Evolutionary conservation across 108 stramenopile genomes (phyloP), one percentile per base, ranked within the genome.

Genomic region (Nitzschia sp.): DNA sequence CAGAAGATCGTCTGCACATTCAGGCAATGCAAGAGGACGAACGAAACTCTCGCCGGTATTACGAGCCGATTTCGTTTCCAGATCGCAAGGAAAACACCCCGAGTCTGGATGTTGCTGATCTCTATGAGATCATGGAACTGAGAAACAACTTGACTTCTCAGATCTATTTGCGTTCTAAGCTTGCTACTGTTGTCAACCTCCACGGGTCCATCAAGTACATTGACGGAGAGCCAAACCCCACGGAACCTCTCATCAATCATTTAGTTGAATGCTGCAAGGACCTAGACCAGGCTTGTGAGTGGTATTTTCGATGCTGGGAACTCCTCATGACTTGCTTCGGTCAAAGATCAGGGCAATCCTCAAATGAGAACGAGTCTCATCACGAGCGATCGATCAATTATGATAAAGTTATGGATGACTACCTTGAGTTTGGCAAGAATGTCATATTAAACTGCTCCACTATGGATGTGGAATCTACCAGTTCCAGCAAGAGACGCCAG

Each of bases 131-230:
- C 26, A 71, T 64, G n/a, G 32, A 27, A 0, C 30, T 80, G 42
- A 53, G 42, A 3, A 65, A 49, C 36, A 46, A 75, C 25, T 36
- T 89, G 28, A 60, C 59, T 26, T 36, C 70, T 21, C 91, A 92
- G 63, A 68, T 84, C 17, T 69, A 80, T 59, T 85, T 92, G 46
- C 77, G 86, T 33, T 63, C 74, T 9, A 76, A 70, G n/a, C 75
- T 92, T 36, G 72, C 82, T 13, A 78, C 68, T n/a, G 75, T 80
- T 30, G 81, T 59, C 36, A 67, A 82, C 55, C 64, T 55, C 27
- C 58, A 57, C 25, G 75, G 75, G 34, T 49, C 49, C 24, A 36
- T 38, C 15, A 62, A 63, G 45, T 62, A 51, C 32, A 48, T 64
- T 26, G 82, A 79, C 46, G 79, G 72, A 2, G 71, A 79, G 42